A percentile compares a stretch with the other conserved stretches of the same genome.
These are phyloP conservation scores for Incumbomyces lentus DNA, from an alignment of 2,329 filamentous ascomycete genomes.

Conservation along the genomic window DNA sequence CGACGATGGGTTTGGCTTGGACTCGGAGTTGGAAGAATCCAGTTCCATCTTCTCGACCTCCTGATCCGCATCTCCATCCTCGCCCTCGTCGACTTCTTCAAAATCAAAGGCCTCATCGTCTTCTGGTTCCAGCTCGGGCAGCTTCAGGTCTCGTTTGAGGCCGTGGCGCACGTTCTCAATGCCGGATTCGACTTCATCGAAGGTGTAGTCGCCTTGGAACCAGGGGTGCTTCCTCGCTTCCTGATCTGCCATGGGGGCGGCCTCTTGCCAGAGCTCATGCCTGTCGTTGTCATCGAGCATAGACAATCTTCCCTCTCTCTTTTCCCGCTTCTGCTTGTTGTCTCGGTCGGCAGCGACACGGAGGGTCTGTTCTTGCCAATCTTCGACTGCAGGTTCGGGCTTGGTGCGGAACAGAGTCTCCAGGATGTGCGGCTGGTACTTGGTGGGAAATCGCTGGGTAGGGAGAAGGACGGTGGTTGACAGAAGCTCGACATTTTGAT, in stretches of 20 bases:
- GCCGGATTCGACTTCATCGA: constrained; percentile 57
- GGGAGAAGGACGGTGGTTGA: constrained; percentile 63
- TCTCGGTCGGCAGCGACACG: constrained; percentile 29
- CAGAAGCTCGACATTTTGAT: constrained; percentile 57
- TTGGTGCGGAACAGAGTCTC: constrained; percentile 70
- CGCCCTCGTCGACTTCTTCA: constrained; percentile 37
- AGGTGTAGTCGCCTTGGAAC: constrained; percentile 55
- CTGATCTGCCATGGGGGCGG: constrained; percentile 38
- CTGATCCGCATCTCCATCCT: constrained; percentile 46
- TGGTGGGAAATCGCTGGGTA: constrained; percentile 62
- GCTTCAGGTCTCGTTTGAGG: constrained; percentile 47
- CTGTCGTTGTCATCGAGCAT: constrained; percentile 39
- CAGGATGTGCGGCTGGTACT: constrained; percentile 55
- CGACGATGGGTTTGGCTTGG: constrained; percentile 8
- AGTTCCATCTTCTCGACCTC: constrained; percentile 29
- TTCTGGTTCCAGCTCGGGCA: constrained; percentile 35
- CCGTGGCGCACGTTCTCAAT: constrained; percentile 64
- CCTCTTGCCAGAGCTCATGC: constrained; percentile 51
- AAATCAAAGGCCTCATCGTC: constrained; percentile 43
- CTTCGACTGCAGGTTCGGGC: constrained; percentile 65
- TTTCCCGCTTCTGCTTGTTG: constrained; percentile 7
- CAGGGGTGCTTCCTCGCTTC: constrained; percentile 39
- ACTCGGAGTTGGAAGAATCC: constrained; percentile 20
- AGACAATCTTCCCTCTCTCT: neutral
- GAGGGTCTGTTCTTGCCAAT: constrained; percentile 57